Base-by-base conservation (phyloP, 768 basidiomycete genomes). In the Cystofilobasidium bisporidii region DNA sequence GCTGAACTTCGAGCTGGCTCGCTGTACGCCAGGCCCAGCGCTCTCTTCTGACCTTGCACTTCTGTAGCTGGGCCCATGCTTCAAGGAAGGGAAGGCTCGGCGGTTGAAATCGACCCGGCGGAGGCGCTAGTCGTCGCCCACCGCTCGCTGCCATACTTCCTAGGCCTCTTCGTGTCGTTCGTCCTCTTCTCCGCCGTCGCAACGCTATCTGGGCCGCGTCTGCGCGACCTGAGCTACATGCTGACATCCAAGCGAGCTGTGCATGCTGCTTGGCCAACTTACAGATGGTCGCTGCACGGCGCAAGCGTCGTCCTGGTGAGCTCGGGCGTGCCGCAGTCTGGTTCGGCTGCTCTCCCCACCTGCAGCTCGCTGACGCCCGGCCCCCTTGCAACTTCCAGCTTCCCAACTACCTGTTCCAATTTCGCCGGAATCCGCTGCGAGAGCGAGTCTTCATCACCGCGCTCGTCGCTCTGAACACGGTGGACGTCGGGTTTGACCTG, bases 401-500 rank as follows among this genome's bases (percentile, higher is more conserved):
- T 3, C 47, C 47, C 1, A 22, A 56, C 14, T 56, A 56, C 20
- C 53, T 56, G 15, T 56, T 56, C n/a, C 14, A 18, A 8, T 56
- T 56, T 30, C 26, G 53, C 3, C 11, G 14, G 9, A 56, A 56
- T 30, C 53, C 53, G 15, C 30, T 56, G 28, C 26, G 28, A 14
- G 53, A 56, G 30, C 53, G 53, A 3, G 10, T 56, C 12, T 56
- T 56, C 20, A 56, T 56, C 53, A 12, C 10, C 14, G 53, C 10
- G 8, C 53, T 56, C 53, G 53, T 56, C 30, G 28, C 28, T 3
- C 30, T 28, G 8, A 56, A 56, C 53, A 56, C 53, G 2, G 53
- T 56, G 28, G 53, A 56, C 28, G 53, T 56, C 30, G 53, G 28
- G 3, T 56, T 56, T 17, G 53, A 56, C 53, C 53, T 56, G 28